Evolutionary conservation across 345 rosid species (phyloP), one percentile per base, ranked within the genome.

Genomic region (Salix purpurea): DNA sequence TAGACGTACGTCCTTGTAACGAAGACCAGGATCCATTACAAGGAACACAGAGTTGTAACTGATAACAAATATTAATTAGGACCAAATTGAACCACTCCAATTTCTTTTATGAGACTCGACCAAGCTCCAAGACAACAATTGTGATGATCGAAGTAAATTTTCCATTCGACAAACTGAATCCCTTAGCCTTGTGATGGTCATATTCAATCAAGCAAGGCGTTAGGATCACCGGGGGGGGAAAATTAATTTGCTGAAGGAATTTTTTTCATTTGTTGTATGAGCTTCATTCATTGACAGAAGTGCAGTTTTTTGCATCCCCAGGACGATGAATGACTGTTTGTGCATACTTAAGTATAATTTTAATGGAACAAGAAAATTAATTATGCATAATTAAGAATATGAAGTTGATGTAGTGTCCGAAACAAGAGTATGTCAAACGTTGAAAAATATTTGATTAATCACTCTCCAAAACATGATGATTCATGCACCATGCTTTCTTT

Each of bases 101-200:
- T 36, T 36, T 36, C 37, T 36, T 36, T 36, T 36, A 34, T 34
- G 23, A 6, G 60, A 52, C 23, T 52, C 23, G 9, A 19, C 58
- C n/a, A 52, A 39, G 10, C 10, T 6, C 9, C 40, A 39, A 39
- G 42, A 8, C 42, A 39, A 7, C 50, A 46, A 19, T 2, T 19
- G 60, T 19, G 8, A 6, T 18, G 7, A 5, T 18, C n/a, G 2
- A 50, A 6, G 7, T 50, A 5, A 14, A 18, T 50, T 50, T 50
- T 50, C 2, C 23, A 5, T 6, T 1, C 1, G 2, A 19, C 21
- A 7, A 18, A 2, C 0, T 6, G 0, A 6, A 19, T 4, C 7
- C n/a, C 7, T 18, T 50, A 50, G 10, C 60, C 13, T 7, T 54
- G 24, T 8, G 61, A 2, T 54, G 4, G 21, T 54, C 61, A 6